A percentile compares a stretch with the other conserved stretches of the same genome.
phyloP scores from a whole-genome alignment of 2,329 filamentous ascomycete species.

The Colletotrichum eleusines region DNA sequence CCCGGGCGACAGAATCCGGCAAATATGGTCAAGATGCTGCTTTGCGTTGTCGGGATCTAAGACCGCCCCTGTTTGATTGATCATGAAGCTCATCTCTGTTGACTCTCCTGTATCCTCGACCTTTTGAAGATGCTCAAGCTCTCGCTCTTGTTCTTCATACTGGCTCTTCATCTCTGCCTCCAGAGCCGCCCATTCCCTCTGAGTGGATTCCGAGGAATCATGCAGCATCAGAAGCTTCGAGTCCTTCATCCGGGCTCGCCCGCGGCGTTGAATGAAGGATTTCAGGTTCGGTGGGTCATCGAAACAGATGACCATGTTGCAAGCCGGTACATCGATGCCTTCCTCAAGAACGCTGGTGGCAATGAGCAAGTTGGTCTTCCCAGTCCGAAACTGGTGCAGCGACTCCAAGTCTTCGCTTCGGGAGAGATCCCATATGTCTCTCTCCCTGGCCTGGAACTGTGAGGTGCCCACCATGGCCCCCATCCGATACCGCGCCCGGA shows the following conservation, averaged over 20 bases:
- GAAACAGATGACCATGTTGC: slow-evolving; percentile 72
- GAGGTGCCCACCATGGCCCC: slow-evolving; percentile 70
- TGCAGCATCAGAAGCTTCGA: slow-evolving; percentile 65
- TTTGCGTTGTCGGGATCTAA: slow-evolving; percentile 81
- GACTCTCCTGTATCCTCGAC: slow-evolving; percentile 58
- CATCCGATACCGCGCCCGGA: slow-evolving; percentile 59
- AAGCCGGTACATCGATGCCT: slow-evolving; percentile 75
- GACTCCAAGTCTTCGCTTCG: slow-evolving; percentile 50
- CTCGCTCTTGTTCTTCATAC: slow-evolving; percentile 74
- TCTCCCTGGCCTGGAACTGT: slow-evolving; percentile 50
- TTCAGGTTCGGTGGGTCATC: slow-evolving; percentile 64
- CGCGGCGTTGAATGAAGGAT: slow-evolving; percentile 69
- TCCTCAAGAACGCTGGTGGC: slow-evolving; percentile 76
- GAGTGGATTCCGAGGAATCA: slow-evolving; percentile 46
- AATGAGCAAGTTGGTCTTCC: slow-evolving; percentile 68
- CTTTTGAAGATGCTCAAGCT: slow-evolving; percentile 57
- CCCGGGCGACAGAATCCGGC: slow-evolving; percentile 67
- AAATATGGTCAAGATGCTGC: slow-evolving; percentile 86
- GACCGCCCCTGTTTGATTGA: slow-evolving; percentile 66
- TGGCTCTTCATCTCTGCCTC: slow-evolving; percentile 79
- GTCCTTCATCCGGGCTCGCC: slow-evolving; percentile 62
- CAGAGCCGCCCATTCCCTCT: slow-evolving; percentile 70
- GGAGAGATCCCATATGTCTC: slow-evolving; percentile 56
- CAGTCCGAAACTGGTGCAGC: slow-evolving; percentile 63
- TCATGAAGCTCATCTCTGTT: slow-evolving; percentile 50